Evolutionary conservation across 2,329 filamentous ascomycete genomes (phyloP), one percentile per base, ranked within the genome.

Genomic region (Nothopassalora personata): DNA sequence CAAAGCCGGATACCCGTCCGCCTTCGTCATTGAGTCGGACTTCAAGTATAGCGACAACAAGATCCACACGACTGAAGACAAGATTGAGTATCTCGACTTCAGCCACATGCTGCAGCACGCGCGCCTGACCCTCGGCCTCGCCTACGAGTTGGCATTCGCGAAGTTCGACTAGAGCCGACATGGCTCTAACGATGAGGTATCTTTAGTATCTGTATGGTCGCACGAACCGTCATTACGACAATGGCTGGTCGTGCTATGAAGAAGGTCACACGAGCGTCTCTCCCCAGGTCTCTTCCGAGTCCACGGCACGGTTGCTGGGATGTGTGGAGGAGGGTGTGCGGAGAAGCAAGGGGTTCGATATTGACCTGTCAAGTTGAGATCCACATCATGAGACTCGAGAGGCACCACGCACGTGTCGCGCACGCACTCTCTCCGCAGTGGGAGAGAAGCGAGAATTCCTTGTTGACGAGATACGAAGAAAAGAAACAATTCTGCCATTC

Each of bases 71-170:
- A 85, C 85, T 0, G 84, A 88, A 39, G 88, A 91, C 71, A 80
- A 80, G 68, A 85, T 91, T 64, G 84, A 90, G 70, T 86, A 85
- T 64, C 76, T 91, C 39, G 88, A 86, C 67, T 96, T 95, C 72
- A 86, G 92, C 72, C 91, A 96, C 74, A 96, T 96, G 91, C 80
- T 94, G 34, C 87, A 96, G 77, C 91, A 96, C 75, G 90, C 90
- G 23, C 87, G 86, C 72, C 82, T 96, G 81, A 94, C 90, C 1
- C 79, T 96, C 33, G 89, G 87, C 5, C 81, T 96, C 66, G 90
- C 87, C 4, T 93, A 92, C 69, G 91, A 96, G 77, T 81, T 96
- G 61, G 90, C 86, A 9, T 90, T 90, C 77, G 85, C 89, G 19
- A 80, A 89, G 60, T 89, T 92, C 66, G 77, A 81, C 58, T 77